Percentiles rank a stretch among this genome's conserved stretches.
Evolutionary conservation across 768 basidiomycete genomes (phyloP).

Genomic region (Lentinula detonsa): DNA sequence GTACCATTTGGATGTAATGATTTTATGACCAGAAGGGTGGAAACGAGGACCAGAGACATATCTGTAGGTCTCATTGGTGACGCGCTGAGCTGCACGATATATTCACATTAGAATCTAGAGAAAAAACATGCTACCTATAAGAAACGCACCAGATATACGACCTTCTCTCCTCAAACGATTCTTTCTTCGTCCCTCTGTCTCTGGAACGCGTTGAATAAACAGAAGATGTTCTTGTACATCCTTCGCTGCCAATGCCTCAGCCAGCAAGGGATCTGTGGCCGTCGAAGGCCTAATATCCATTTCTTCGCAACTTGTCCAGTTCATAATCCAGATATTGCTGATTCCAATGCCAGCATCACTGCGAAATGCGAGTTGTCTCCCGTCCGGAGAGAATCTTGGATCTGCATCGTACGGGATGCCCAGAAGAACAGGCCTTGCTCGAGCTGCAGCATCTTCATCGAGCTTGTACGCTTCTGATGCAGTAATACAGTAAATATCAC

Average conservation of each 20-base stretch:
- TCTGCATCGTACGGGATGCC: constrained; percentile 69
- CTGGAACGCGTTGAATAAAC: constrained; percentile 37
- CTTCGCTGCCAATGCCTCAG: not conserved
- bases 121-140: not conserved
- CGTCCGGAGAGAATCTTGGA: constrained; percentile 65
- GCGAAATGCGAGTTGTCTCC: constrained; percentile 55
- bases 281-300: constrained; percentile 42
- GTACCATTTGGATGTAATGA: constrained; percentile 76
- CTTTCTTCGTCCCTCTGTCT: constrained; percentile 33
- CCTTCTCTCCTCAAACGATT: constrained; percentile 8
- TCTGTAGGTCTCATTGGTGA: constrained; percentile 73
- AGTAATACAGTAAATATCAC: constrained; percentile 69
- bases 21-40: constrained; percentile 55
- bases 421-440: constrained; percentile 52
- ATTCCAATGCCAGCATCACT: constrained; percentile 70
- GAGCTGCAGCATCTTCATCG: constrained; percentile 17
- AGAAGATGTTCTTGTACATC: constrained; percentile 24
- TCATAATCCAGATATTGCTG: constrained; percentile 68
- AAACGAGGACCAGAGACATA: constrained; percentile 66
- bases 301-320: constrained; percentile 57
- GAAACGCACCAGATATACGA: not conserved
- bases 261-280: not conserved
- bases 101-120: not conserved
- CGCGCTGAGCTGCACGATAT: constrained; percentile 10
- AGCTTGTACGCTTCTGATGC: constrained; percentile 24